Conservation (phyloP, 225 moss, liverwort and hornwort species). For the Marchantia paleacea region DNA sequence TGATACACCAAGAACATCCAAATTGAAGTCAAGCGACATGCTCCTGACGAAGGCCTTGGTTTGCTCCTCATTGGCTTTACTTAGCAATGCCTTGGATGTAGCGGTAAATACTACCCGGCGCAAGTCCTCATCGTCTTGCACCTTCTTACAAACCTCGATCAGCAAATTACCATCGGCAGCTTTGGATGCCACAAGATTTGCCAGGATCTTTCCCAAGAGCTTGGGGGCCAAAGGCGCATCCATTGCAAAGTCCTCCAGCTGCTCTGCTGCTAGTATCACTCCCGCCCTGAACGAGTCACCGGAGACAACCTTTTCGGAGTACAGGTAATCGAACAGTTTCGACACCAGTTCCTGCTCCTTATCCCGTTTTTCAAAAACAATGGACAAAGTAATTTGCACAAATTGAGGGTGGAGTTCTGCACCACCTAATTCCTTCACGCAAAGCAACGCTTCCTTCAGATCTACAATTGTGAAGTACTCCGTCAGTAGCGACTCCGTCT, state of each 20-base stretch:
- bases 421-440: conserved; percentile 72
- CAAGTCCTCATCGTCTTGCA: conserved; percentile 51
- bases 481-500: conserved; percentile 63
- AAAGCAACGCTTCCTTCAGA: conserved; percentile 60
- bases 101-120: conserved; percentile 48
- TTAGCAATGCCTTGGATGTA: conserved; percentile 34
- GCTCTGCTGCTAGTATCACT: conserved; percentile 53
- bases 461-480: conserved; percentile 72
- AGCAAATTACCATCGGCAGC: conserved; percentile 47
- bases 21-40: conserved; percentile 34
- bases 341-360: conserved; percentile 59
- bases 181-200: conserved; percentile 50
- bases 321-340: conserved; percentile 63
- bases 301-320: conserved; percentile 54
- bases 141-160: conserved; percentile 45
- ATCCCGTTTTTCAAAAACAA: conserved; percentile 61
- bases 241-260: conserved; percentile 72
- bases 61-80: conserved; percentile 35
- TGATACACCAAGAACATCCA: conserved; percentile 33
- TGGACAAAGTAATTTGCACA: conserved; percentile 52
- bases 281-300: conserved; percentile 58
- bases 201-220: conserved; percentile 59
- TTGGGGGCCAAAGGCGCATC: conserved; percentile 79
- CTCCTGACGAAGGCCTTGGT: conserved; percentile 27
- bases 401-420: conserved; percentile 63